A percentile compares a stretch with the other conserved stretches of the same genome.
These are phyloP conservation scores for Trametes meyenii DNA, from an alignment of 768 basidiomycete genomes.

Conservation along the genomic window DNA sequence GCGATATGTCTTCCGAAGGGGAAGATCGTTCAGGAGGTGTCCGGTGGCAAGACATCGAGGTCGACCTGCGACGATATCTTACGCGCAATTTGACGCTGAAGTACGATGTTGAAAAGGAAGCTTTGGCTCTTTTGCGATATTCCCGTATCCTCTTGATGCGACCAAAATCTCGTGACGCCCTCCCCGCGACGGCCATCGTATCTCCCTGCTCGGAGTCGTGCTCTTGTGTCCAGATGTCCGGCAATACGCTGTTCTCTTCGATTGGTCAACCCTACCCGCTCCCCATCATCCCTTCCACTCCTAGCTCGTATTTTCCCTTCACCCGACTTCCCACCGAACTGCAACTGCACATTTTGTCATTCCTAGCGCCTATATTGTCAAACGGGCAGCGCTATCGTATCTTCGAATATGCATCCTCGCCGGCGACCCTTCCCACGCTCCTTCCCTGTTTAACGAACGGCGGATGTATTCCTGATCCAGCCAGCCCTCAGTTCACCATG, in stretches of 20 bases:
- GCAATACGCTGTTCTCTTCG: constrained; percentile 12
- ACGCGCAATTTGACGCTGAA: constrained; percentile 48
- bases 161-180: constrained; percentile 20
- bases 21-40: constrained; percentile 27
- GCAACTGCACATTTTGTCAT: constrained; percentile 57
- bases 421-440: constrained; percentile 46
- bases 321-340: constrained; percentile 57
- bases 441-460: constrained; percentile 28
- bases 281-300: constrained; percentile 2
- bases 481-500: constrained; percentile 36
- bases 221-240: constrained; percentile 13
- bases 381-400: constrained; percentile 56
- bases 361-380: constrained; percentile 60
- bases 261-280: constrained; percentile 17
- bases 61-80: constrained; percentile 38
- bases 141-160: constrained; percentile 54
- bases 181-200: not conserved
- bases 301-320: constrained; percentile 38
- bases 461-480: constrained; percentile 40
- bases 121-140: constrained; percentile 52
- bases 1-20: constrained; percentile 31
- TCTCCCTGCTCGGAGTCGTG: constrained; percentile 19
- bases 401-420: constrained; percentile 50
- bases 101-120: constrained; percentile 45
- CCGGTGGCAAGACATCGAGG: constrained; percentile 42